Conservation (phyloP, 2,329 filamentous ascomycete genomes). For the Setomelanomma holmii region DNA sequence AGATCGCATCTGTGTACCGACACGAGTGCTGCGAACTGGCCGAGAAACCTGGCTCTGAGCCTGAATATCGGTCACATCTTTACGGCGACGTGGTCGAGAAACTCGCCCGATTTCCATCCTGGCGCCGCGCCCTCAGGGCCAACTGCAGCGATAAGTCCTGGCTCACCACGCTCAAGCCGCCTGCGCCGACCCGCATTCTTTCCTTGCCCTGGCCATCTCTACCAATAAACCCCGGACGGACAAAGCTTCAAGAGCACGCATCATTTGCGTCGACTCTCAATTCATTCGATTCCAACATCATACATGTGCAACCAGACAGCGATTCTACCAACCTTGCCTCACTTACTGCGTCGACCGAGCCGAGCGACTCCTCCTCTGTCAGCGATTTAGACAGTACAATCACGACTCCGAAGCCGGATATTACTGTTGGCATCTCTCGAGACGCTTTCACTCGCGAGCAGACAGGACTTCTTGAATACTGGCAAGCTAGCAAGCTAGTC, state of each 20-base stretch:
- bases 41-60: slow-evolving; percentile 6
- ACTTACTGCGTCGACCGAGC: background rate
- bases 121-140: background rate
- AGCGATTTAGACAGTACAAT: slow-evolving; percentile 2
- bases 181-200: background rate
- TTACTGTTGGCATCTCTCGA: slow-evolving; percentile 10
- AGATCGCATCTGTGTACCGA: slow-evolving; percentile 3
- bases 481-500: background rate
- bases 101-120: background rate
- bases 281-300: background rate
- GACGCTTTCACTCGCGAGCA: slow-evolving; percentile 2
- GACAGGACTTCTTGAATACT: slow-evolving; percentile 1
- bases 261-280: background rate
- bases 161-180: slow-evolving; percentile 1
- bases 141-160: slow-evolving; percentile 8
- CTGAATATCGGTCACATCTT: slow-evolving; percentile 7
- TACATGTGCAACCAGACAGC: background rate
- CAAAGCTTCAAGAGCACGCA: background rate
- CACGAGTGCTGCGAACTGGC: slow-evolving; percentile 4
- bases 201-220: background rate
- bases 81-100: slow-evolving; percentile 3
- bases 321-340: slow-evolving; percentile 1
- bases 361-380: slow-evolving; percentile 4
- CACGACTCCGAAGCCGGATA: slow-evolving; percentile 12
- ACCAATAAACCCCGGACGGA: background rate